Evolutionary conservation across 176 grass and related monocot genomes (phyloP), one percentile per base, ranked within the genome.

Genomic region (Carex scoparia): DNA sequence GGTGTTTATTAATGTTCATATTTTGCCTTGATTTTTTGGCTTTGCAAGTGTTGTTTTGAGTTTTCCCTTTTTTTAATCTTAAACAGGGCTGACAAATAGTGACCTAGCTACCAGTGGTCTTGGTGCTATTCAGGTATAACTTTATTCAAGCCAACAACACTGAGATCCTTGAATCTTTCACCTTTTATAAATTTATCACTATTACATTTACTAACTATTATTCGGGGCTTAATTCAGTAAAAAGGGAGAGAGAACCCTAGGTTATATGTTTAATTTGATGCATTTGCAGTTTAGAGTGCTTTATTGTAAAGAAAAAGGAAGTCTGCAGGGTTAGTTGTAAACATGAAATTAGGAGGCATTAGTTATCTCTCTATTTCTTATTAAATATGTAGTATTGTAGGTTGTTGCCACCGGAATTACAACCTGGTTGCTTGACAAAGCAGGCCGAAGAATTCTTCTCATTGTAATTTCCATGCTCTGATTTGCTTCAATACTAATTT

Each of bases 331-430:
- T 57, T 79, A 5, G 10, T 18, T 57, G 30, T 79, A 35, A 79
- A 79, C 28, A 55, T 79, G 13, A 79, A 28, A 79, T 58, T 32
- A 57, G 53, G 28, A 78, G 48, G 53, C 33, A 57, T 42, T 40
- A 42, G 14, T 71, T 42, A 8, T 27, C 5, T 14, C 53, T 79
- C 7, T 58, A 35, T 58, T 79, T 79, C 32, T 10, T 56, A 38
- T 15, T 82, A 30, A 83, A 66, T 83, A 30, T 83, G 49, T 68
- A 69, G 14, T 2, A 49, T 5, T 19, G 73, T 86, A 94, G 96
- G 96, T 99, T 85, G 69, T 99, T 87, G 91, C 96, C 38, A 95
- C 93, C 73, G 90, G 88, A 84, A 56, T 99, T 87, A 99, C 96
- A 83, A 99, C 96, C 59, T 89, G 88, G 86, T 94, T 99, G 40